These are phyloP conservation scores for Leucoagaricus sp. DNA, from an alignment of 1,284 basidiomycete species.

Conservation along the genomic window DNA sequence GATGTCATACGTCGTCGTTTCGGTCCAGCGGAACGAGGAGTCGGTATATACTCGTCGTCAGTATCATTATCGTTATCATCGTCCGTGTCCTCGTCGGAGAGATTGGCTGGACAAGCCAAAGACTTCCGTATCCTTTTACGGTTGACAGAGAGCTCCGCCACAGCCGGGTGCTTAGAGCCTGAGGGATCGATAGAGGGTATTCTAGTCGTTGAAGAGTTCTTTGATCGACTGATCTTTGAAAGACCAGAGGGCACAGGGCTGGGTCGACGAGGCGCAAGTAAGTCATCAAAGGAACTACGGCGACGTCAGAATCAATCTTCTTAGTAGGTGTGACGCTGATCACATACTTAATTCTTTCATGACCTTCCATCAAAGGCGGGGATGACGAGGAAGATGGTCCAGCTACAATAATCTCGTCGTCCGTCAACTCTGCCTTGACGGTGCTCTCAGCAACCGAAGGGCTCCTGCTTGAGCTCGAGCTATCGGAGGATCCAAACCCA, in stretches of 20 bases:
- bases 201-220: not conserved
- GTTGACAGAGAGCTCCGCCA: not conserved
- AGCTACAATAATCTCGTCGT: not conserved
- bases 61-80: slow-evolving; percentile 27
- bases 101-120: not conserved
- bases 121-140: slow-evolving; percentile 3
- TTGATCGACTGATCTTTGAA: not conserved
- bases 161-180: not conserved
- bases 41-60: slow-evolving; percentile 38
- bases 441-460: not conserved
- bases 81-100: slow-evolving; percentile 24
- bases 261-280: not conserved
- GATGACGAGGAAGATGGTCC: not conserved
- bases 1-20: slow-evolving; percentile 18
- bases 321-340: not conserved
- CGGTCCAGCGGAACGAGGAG: slow-evolving; percentile 14
- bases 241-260: not conserved
- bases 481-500: slow-evolving; percentile 12
- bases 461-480: slow-evolving; percentile 10
- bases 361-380: not conserved
- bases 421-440: slow-evolving; percentile 1
- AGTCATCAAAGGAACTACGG: slow-evolving; percentile 6
- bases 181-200: not conserved
- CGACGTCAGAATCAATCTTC: not conserved
- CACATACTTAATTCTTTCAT: slow-evolving; percentile 9